Evolutionary conservation across 495 filamentous ascomycete genomes (phyloP), one percentile per base, ranked within the genome.

Genomic region (Immersiella caudata): DNA sequence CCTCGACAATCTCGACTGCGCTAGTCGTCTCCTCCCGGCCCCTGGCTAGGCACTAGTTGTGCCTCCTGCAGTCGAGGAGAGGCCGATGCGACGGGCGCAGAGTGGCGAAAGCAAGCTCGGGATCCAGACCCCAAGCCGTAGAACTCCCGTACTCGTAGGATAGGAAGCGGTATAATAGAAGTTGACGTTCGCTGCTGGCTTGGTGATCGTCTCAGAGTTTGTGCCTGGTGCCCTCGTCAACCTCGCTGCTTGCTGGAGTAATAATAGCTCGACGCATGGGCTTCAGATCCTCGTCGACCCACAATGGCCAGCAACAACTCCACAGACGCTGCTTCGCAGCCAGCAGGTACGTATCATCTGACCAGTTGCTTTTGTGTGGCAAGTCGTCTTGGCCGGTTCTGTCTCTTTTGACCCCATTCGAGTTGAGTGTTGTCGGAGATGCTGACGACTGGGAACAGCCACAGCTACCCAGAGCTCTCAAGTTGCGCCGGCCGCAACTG

Each of bases 151-250:
- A 46, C 40, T 46, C 22, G 52, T 55, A 26, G 52, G 60, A 66
- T 20, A 11, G 0, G 40, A 46, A 46, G 40, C 33, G 26, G 55
- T 67, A 66, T 68, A 65, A 71, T 69, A 73, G 25, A 33, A 56
- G 26, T 63, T 54, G 33, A 20, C 46, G 51, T 25, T 65, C 64
- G 60, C 64, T 62, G 57, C 36, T 54, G 61, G 49, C 24, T 52
- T 51, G 22, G 24, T 62, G 26, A 63, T 61, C 60, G 36, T 57
- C 67, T 67, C 66, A 71, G 59, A 73, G 64, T 68, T 67, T 67
- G 55, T 67, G 59, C 63, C 66, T 33, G 22, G 29, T 51, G 69
- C 36, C 22, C 26, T 49, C 14, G 50, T 20, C 57, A 21, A 62
- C 60, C 60, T 59, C 58, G 22, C 27, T 11, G 60, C 54, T 22